Conservation (phyloP, 116 monocot species). For the Cymodocea nodosa region DNA sequence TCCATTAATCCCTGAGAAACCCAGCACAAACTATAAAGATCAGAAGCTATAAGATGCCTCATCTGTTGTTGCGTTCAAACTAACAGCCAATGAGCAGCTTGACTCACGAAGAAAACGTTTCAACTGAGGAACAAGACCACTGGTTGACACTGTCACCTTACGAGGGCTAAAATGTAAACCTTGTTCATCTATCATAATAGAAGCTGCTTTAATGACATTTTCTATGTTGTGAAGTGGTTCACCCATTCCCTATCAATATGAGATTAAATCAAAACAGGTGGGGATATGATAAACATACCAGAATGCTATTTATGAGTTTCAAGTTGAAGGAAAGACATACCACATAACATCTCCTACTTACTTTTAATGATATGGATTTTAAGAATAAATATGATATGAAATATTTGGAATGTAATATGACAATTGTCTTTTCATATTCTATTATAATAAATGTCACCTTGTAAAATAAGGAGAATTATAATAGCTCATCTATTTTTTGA, state of each 20-base stretch:
- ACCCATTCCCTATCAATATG: slow-evolving; percentile 65
- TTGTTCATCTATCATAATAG: slow-evolving; percentile 87
- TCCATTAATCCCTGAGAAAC: not conserved
- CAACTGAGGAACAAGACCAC: slow-evolving; percentile 89
- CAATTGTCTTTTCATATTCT: no score
- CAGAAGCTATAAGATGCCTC: slow-evolving; percentile 35
- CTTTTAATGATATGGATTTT: no score
- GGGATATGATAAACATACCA: not conserved
- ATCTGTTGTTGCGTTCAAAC: slow-evolving; percentile 96
- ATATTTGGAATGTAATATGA: no score
- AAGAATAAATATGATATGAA: no score
- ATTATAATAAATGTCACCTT: no score
- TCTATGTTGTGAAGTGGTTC: slow-evolving; percentile 94
- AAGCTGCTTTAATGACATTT: slow-evolving; percentile 69
- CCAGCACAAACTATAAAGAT: not conserved
- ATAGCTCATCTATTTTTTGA: no score
- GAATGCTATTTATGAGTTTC: no score
- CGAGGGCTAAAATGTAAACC: slow-evolving; percentile 93
- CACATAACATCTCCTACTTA: no score
- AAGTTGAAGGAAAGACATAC: no score
- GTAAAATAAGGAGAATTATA: no score
- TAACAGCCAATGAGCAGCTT: slow-evolving; percentile 82
- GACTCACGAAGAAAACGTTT: slow-evolving; percentile 73
- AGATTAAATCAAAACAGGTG: not conserved
- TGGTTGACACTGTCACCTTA: slow-evolving; percentile 92